Evolutionary conservation across 352 stramenopile genomes (phyloP).

Genomic region (Globisporangium splendens): DNA sequence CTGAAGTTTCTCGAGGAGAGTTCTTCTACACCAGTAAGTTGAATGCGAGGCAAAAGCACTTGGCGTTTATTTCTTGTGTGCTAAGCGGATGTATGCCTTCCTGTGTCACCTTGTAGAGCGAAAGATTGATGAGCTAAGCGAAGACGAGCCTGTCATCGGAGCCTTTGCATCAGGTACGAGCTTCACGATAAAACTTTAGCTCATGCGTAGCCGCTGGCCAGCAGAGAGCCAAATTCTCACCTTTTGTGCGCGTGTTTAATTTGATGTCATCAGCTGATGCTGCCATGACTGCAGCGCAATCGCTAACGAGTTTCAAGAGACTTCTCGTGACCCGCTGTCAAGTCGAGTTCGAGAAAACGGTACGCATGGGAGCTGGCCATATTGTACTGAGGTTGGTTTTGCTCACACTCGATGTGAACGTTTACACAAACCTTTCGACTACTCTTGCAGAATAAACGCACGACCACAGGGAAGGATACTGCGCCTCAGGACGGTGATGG

Average conservation of each 20-base stretch:
- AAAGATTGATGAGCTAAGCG: slow-evolving; percentile 41
- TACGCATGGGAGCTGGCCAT: slow-evolving; percentile 11
- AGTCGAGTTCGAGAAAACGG: slow-evolving; percentile 77
- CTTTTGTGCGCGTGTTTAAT: not conserved
- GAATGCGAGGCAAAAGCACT: not conserved
- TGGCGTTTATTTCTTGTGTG: not conserved
- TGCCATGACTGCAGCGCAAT: slow-evolving; percentile 41
- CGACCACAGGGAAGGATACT: slow-evolving; percentile 21
- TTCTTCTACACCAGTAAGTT: slow-evolving; percentile 64
- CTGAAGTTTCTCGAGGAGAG: slow-evolving; percentile 32
- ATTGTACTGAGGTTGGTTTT: not conserved
- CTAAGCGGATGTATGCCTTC: not conserved
- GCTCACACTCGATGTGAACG: not conserved
- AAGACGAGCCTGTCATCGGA: slow-evolving; percentile 65
- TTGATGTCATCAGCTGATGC: slow-evolving; percentile 20
- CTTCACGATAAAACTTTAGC: not conserved
- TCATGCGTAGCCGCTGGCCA: no score
- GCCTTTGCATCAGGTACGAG: slow-evolving; percentile 40
- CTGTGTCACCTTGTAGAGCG: slow-evolving; percentile 29
- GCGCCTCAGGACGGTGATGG: slow-evolving; percentile 29
- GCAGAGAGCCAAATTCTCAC: no score
- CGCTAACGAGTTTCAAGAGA: slow-evolving; percentile 65
- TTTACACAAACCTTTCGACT: not conserved
- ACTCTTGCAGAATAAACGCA: slow-evolving; percentile 42
- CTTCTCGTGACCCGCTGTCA: slow-evolving; percentile 79